Percentiles rank a stretch among this genome's conserved stretches.
phyloP scores from a whole-genome alignment of 169 alveolate genomes.

The Plasmodium inui region DNA sequence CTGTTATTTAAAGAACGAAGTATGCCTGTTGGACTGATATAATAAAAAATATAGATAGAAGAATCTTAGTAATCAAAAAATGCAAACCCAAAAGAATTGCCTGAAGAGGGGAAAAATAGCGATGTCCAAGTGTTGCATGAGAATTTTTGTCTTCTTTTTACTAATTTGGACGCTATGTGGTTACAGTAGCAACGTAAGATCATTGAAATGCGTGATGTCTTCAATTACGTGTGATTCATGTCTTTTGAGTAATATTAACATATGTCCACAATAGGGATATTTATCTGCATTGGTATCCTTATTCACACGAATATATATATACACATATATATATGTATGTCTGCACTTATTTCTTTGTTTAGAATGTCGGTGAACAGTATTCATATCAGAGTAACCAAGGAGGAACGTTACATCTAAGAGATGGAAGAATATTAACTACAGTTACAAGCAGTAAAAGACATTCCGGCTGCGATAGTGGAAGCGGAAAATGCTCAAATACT shows the following conservation, averaged over 20 bases:
- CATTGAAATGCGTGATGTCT: neutral
- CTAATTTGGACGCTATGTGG: neutral
- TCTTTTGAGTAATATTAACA: neutral
- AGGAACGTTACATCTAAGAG: neutral
- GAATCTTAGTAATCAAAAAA: neutral
- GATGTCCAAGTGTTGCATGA: neutral
- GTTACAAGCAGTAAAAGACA: neutral
- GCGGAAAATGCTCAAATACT: neutral
- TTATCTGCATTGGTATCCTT: neutral
- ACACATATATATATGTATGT: neutral
- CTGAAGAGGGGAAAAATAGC: neutral
- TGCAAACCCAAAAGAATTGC: neutral
- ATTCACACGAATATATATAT: neutral
- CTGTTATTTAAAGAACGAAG: neutral
- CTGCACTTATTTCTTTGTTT: neutral
- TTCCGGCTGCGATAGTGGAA: neutral
- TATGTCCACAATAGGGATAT: neutral
- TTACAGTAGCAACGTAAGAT: neutral
- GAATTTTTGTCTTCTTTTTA: neutral
- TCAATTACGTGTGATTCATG: neutral
- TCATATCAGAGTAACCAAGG: neutral
- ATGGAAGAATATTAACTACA: slow-evolving; percentile 10
- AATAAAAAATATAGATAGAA: neutral
- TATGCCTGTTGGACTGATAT: neutral
- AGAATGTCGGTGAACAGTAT: neutral